Conservation (phyloP, 176 grass and related monocot genomes). For the Chrysopogon serrulatus region DNA sequence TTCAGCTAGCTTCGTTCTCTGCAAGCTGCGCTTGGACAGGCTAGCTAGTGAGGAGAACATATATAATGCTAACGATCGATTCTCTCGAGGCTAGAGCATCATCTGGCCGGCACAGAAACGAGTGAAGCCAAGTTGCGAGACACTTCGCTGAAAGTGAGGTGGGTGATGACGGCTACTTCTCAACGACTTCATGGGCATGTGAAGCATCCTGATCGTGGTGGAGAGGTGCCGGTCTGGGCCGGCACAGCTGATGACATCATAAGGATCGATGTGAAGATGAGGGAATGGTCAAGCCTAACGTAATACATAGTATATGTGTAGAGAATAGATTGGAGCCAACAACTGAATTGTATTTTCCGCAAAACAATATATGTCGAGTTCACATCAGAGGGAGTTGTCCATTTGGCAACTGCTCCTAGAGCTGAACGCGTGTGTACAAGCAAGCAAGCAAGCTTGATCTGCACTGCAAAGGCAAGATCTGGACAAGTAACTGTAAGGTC, state of each 20-base stretch:
- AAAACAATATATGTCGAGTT: no score
- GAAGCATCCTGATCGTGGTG: not conserved
- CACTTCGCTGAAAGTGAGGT: constrained; percentile 12
- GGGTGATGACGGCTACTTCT: not conserved
- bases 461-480: no score
- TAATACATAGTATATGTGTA: no score
- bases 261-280: not conserved
- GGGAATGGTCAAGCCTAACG: not conserved
- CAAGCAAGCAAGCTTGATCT: no score
- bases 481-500: no score
- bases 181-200: constrained; percentile 19
- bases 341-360: no score
- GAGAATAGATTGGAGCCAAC: no score
- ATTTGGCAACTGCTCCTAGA: no score
- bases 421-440: no score
- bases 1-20: not conserved
- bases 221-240: not conserved
- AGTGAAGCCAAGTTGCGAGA: not conserved
- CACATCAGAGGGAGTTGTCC: no score
- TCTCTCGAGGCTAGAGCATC: not conserved
- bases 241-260: not conserved
- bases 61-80: not conserved
- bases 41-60: not conserved
- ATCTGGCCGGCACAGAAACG: not conserved
- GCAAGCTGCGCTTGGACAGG: not conserved